phyloP scores from a whole-genome alignment of 2,329 filamentous ascomycete genomes.

The Stenocarpella maydis region DNA sequence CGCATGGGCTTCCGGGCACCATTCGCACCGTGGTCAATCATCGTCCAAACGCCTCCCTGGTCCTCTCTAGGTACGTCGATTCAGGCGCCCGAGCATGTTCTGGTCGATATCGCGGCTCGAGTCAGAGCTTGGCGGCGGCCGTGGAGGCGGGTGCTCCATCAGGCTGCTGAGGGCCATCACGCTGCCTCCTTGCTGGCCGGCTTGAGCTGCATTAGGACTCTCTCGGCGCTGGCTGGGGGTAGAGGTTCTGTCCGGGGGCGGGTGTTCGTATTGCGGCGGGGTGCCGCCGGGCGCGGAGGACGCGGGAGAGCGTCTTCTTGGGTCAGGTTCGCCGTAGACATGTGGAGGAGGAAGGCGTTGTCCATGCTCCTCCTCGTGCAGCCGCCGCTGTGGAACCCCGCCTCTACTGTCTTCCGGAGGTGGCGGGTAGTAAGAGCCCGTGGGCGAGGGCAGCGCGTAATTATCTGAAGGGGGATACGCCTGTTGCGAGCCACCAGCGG shows the following conservation, averaged over 20 bases:
- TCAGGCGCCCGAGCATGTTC: constrained; percentile 62
- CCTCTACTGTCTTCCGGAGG: constrained; percentile 46
- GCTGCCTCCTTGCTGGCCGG: constrained; percentile 45
- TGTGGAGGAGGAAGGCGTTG: constrained; percentile 55
- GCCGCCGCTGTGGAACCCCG: constrained; percentile 47
- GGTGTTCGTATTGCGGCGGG: constrained; percentile 50
- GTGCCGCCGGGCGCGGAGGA: constrained; percentile 57
- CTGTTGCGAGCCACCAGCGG: constrained; percentile 33
- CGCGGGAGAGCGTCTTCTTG: constrained; percentile 59
- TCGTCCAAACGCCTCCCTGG: not conserved
- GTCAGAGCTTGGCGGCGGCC: constrained; percentile 35
- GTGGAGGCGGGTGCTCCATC: constrained; percentile 50
- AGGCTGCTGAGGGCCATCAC: constrained; percentile 63
- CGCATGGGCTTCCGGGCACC: not conserved
- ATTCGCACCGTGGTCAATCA: not conserved
- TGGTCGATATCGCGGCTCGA: constrained; percentile 59
- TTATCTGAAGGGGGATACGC: constrained; percentile 26
- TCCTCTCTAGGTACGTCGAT: constrained; percentile 45
- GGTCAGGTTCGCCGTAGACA: constrained; percentile 58
- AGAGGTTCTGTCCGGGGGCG: constrained; percentile 46
- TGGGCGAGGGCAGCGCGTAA: constrained; percentile 46
- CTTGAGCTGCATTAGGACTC: constrained; percentile 46
- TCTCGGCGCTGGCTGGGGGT: constrained; percentile 47
- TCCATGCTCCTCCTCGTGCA: constrained; percentile 51
- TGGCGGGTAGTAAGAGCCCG: constrained; percentile 45